Evolutionary conservation across 2,329 filamentous ascomycete species (phyloP), one percentile per base, ranked within the genome.

Genomic region (Thielaviopsis musarum): DNA sequence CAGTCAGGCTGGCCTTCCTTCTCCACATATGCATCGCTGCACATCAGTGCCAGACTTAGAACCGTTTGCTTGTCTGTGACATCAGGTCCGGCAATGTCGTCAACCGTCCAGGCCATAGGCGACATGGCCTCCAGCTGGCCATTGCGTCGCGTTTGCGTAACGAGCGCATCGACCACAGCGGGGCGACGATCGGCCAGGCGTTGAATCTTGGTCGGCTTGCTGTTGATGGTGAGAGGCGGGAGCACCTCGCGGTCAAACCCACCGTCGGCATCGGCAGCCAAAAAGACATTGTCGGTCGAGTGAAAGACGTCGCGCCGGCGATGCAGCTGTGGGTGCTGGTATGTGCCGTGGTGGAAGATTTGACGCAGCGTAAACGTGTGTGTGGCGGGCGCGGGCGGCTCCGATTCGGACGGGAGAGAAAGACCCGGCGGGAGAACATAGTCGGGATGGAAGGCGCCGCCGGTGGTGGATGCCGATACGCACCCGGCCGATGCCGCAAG

Each of bases 261-360:
- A 59, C 82, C 82, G 58, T 84, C 81, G 57, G 77, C 76, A 17
- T 85, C 81, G 57, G 77, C 77, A 12, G 79, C 75, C 59, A 87
- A 74, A 73, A 79, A 85, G 53, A 91, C 73, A 49, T 69, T 69
- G 19, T 68, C 66, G 38, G 76, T 72, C 17, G 83, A 78, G 21
- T 79, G 73, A 51, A 69, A 63, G 34, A 96, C 75, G 69, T 97
- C 89, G 62, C 85, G 77, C 65, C 82, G 84, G 61, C 85, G 79
- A 70, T 96, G 88, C 17, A 96, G 79, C 5, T 77, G 72, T 2
- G 91, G 91, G 65, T 95, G 81, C 65, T 79, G 74, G 70, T 91
- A 80, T 49, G 88, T 87, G 61, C 91, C 91, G 72, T 95, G 91
- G 69, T 96, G 91, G 72, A 88, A 93, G 67, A 97, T 84, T 71